phyloP scores from a whole-genome alignment of 805 yeast genomes.

The Blastobotrys mokoenaii region DNA sequence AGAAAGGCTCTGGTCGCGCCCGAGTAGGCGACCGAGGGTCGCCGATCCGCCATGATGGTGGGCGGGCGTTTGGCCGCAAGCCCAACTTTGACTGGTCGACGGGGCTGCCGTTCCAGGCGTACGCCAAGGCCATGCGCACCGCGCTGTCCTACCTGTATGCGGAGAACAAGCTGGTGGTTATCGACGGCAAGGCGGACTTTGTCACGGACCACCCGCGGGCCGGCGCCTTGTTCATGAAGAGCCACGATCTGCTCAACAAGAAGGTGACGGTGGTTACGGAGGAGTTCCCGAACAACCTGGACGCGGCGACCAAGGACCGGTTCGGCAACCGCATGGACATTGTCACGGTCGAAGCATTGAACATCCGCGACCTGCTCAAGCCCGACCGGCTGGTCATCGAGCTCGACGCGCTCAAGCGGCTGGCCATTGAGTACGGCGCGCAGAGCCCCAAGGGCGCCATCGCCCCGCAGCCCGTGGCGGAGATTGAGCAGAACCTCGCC shows the following conservation, averaged over 20 bases:
- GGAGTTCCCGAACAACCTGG: conserved; percentile 50
- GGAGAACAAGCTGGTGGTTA: conserved; percentile 58
- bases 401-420: conserved; percentile 60
- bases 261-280: conserved; percentile 58
- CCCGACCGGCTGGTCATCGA: conserved; percentile 73
- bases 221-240: conserved; percentile 43
- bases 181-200: conserved; percentile 46
- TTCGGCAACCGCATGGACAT: conserved; percentile 52
- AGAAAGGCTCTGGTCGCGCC: conserved; percentile 92
- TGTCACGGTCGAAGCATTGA: conserved; percentile 65
- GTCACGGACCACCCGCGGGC: conserved; percentile 32
- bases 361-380: conserved; percentile 74
- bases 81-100: conserved; percentile 90
- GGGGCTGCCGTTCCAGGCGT: conserved; percentile 62
- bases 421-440: conserved; percentile 26
- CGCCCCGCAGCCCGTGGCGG: conserved; percentile 7
- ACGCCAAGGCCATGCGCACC: conserved; percentile 65
- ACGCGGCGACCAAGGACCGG: conserved; percentile 43
- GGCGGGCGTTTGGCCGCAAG: conserved; percentile 77
- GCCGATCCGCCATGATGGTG: conserved; percentile 85
- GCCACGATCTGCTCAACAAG: conserved; percentile 23
- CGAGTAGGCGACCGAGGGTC: conserved; percentile 95
- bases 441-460: conserved; percentile 5
- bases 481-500: not conserved
- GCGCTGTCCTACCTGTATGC: conserved; percentile 79